A percentile compares a stretch with the other conserved stretches of the same genome.
These are phyloP conservation scores for Naganishia friedmannii DNA, from an alignment of 768 basidiomycete species.

Conservation along the genomic window DNA sequence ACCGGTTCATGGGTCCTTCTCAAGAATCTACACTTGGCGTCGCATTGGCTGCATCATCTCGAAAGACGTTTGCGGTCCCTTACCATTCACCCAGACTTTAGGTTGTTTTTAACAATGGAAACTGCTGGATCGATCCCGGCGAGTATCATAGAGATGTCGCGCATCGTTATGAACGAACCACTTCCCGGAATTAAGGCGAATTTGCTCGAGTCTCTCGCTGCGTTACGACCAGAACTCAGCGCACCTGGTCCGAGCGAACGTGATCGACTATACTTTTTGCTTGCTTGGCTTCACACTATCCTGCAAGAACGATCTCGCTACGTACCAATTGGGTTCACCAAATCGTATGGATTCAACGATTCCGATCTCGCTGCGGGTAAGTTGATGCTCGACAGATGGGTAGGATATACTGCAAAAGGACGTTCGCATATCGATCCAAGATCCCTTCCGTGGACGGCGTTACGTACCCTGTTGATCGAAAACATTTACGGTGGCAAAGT, in stretches of 20 bases:
- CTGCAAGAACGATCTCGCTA: slow-evolving; percentile 96
- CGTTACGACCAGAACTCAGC: slow-evolving; percentile 68
- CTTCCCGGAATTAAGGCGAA: slow-evolving; percentile 96
- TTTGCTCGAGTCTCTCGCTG: slow-evolving; percentile 78
- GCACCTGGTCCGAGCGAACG: slow-evolving; percentile 88
- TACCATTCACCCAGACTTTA: slow-evolving; percentile 83
- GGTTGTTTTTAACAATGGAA: slow-evolving; percentile 97
- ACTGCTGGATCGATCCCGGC: slow-evolving; percentile 90
- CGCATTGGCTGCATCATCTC: slow-evolving; percentile 89
- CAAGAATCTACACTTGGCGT: slow-evolving; percentile 95
- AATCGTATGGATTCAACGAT: slow-evolving; percentile 97
- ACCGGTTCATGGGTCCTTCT: slow-evolving; percentile 94
- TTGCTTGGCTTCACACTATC: slow-evolving; percentile 98
- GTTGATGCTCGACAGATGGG: slow-evolving; percentile 86
- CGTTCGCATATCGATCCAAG: slow-evolving; percentile 87
- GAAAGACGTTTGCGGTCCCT: slow-evolving; percentile 95
- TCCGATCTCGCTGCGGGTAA: slow-evolving; percentile 94
- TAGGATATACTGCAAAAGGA: slow-evolving; percentile 74
- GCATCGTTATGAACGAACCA: slow-evolving; percentile 97
- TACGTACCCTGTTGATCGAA: slow-evolving; percentile 90
- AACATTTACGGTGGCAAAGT: slow-evolving; percentile 92
- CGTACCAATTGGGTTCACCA: slow-evolving; percentile 93
- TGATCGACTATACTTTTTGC: slow-evolving; percentile 84
- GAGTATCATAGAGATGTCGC: slow-evolving; percentile 92
- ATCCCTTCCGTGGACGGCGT: slow-evolving; percentile 88